phyloP scores from a whole-genome alignment of 2,329 filamentous ascomycete species.

The Exophiala mesophila region DNA sequence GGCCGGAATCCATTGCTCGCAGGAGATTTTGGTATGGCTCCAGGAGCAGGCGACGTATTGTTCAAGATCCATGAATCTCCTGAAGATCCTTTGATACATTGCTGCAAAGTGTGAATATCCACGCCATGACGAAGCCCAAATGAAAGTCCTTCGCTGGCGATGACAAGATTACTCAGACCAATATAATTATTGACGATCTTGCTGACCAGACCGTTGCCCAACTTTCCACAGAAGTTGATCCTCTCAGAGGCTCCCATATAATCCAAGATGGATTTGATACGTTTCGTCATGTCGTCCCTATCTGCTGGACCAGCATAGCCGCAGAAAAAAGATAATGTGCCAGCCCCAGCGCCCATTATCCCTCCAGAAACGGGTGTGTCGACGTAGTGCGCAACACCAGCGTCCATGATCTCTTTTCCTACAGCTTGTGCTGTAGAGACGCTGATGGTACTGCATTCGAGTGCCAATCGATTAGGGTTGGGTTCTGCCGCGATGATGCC shows the following conservation, averaged over 20 bases:
- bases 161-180: background rate
- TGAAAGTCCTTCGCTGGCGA: background rate
- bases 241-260: background rate
- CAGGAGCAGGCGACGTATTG: background rate
- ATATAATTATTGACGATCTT: background rate
- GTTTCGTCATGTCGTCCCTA: background rate
- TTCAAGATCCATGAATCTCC: background rate
- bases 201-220: background rate
- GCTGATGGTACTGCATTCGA: conserved; percentile 16
- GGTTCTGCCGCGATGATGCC: conserved; percentile 9
- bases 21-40: background rate
- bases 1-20: background rate
- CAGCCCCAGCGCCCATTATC: conserved; percentile 5
- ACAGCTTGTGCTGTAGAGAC: conserved; percentile 5
- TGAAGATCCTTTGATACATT: background rate
- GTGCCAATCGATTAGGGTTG: conserved; percentile 3
- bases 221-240: background rate
- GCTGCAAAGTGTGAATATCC: background rate
- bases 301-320: background rate
- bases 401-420: conserved; percentile 5
- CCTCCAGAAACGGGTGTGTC: conserved; percentile 13
- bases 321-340: conserved; percentile 7
- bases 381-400: conserved; percentile 5
- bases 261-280: background rate
- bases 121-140: background rate